Base-by-base conservation (phyloP, 495 filamentous ascomycete species). In the Talaromyces nanjingensis region DNA sequence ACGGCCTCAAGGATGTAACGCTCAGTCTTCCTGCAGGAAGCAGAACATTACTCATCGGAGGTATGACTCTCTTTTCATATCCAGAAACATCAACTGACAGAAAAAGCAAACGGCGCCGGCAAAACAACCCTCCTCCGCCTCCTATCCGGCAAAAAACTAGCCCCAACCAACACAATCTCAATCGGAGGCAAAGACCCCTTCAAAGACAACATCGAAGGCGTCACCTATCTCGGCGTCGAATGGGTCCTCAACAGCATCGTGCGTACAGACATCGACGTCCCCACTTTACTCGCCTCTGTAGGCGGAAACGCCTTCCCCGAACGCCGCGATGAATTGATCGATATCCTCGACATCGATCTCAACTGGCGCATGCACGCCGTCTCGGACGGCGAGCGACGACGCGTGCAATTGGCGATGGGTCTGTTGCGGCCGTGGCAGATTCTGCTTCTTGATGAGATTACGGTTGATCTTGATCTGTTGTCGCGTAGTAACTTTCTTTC, bases 181-280 rank as follows among this genome's bases (percentile, higher is more conserved):
- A 86, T 99, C 49, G 87, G 83, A 37, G 91, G 89, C 60, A 83
- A 90, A 31, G 96, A 98, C 77, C 94, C 94, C 7, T 98, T 99
- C 84, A 89, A 88, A 68, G 83, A 90, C 24, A 85, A 86, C 11
- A 82, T 97, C 0, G 89, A 96, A 74, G 94, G 93, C 55, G 93
- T 99, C 27, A 97, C 92, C 57, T 99, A 99, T 74, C 88, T 99
- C 6, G 94, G 94, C 0, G 84, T 96, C 0, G 94, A 99, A 78
- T 99, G 96, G 96, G 96, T 98, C 12, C 85, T 98, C n/a, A 98
- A 98, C 78, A 89, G 87, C 37, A 96, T 97, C 68, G 96, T 98
- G 39, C 87, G 96, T 33, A 94, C 89, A 16, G 94, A 99, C 74
- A 96, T 98, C 65, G 91, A 89, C 47, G 92, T 98, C 3, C 84